Evolutionary conservation across 352 stramenopile genomes (phyloP).

Genomic region (Peronospora destructor): DNA sequence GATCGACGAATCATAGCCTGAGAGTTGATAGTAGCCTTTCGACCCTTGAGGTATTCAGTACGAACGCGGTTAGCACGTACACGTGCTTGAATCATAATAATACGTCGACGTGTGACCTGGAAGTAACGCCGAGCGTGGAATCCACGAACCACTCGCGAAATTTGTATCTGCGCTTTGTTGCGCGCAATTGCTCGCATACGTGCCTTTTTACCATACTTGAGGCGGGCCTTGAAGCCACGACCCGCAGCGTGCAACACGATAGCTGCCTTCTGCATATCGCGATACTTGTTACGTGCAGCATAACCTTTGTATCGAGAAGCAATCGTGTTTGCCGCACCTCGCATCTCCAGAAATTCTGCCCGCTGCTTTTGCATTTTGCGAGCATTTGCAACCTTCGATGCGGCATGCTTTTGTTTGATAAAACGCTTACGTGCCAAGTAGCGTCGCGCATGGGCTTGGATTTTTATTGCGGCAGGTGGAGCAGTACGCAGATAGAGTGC

Average conservation of each 20-base stretch:
- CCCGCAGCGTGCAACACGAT: slow-evolving; percentile 71
- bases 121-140: slow-evolving; percentile 60
- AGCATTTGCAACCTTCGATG: slow-evolving; percentile 63
- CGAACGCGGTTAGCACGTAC: slow-evolving; percentile 82
- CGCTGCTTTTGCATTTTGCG: slow-evolving; percentile 62
- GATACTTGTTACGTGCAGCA: slow-evolving; percentile 48
- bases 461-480: slow-evolving; percentile 68
- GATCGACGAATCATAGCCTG: slow-evolving; percentile 84
- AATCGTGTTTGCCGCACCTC: slow-evolving; percentile 55
- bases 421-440: slow-evolving; percentile 66
- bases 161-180: slow-evolving; percentile 75
- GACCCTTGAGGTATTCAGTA: slow-evolving; percentile 80
- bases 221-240: slow-evolving; percentile 66
- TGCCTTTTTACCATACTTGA: slow-evolving; percentile 86
- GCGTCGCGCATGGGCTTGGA: slow-evolving; percentile 63
- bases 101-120: slow-evolving; percentile 40
- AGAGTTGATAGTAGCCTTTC: slow-evolving; percentile 81
- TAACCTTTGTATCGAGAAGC: slow-evolving; percentile 75
- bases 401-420: slow-evolving; percentile 57
- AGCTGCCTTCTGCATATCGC: slow-evolving; percentile 62
- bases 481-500: slow-evolving; percentile 67
- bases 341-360: slow-evolving; percentile 57
- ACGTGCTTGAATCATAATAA: slow-evolving; percentile 85
- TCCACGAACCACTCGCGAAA: slow-evolving; percentile 62
- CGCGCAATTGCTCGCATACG: slow-evolving; percentile 59